These are phyloP conservation scores for Colletotrichum limetticola DNA, from an alignment of 2,329 filamentous ascomycete species.

Conservation along the genomic window DNA sequence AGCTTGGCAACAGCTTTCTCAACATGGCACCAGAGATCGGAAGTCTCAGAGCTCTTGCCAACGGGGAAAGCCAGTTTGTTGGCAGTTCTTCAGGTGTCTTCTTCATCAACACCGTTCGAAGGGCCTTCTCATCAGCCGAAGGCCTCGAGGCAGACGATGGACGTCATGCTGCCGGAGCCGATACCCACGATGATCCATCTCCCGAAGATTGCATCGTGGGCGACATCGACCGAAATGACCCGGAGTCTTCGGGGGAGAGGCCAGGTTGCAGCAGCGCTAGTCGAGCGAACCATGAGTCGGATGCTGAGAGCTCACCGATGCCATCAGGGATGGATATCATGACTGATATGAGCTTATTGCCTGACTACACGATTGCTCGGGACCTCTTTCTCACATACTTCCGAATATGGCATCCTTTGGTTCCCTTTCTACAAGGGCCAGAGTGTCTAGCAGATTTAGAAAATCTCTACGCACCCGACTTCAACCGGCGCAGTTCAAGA, in stretches of 20 bases:
- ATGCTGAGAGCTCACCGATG: background rate
- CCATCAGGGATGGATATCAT: background rate
- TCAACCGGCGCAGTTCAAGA: background rate
- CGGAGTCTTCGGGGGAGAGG: background rate
- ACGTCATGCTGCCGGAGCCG: background rate
- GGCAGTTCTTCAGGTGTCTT: slow-evolving; percentile 63
- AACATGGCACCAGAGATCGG: slow-evolving; percentile 26
- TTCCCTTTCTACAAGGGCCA: slow-evolving; percentile 62
- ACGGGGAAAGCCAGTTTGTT: slow-evolving; percentile 58
- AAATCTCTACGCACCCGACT: slow-evolving; percentile 1
- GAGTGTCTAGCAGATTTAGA: slow-evolving; percentile 58
- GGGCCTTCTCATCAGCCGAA: slow-evolving; percentile 54
- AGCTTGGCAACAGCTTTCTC: background rate
- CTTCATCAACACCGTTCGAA: slow-evolving; percentile 64
- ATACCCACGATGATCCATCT: slow-evolving; percentile 3
- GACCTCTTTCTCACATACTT: slow-evolving; percentile 60
- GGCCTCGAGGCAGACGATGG: slow-evolving; percentile 36
- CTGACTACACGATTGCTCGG: slow-evolving; percentile 40
- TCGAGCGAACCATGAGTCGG: background rate
- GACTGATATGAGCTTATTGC: slow-evolving; percentile 1
- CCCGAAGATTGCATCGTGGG: slow-evolving; percentile 34
- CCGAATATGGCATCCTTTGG: slow-evolving; percentile 61
- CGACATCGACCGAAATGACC: background rate
- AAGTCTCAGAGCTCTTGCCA: slow-evolving; percentile 30
- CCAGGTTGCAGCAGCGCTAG: background rate